Evolutionary conservation across 179 eudicot genomes (phyloP), one percentile per base, ranked within the genome.

Genomic region (Corrigiola litoralis): DNA sequence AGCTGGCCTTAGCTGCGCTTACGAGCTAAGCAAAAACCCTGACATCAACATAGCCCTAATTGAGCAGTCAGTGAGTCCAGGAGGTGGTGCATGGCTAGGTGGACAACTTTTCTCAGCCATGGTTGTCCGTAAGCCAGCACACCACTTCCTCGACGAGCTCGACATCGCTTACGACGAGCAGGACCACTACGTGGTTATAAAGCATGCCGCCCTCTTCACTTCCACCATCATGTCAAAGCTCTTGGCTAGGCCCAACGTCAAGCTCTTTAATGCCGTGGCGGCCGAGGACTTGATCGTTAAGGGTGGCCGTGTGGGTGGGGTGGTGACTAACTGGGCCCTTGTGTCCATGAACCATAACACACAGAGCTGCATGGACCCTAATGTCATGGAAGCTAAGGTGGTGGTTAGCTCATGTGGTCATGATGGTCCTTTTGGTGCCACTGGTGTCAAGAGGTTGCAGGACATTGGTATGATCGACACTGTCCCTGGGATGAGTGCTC

Each of bases 341-440:
- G 97, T 91, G 16, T 84, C 96, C 0, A 86, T 86, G 96, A 91
- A 91, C 84, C 97, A 91, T 40, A 80, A 91, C 72, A 91, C 97
- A 60, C 97, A 91, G 57, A 86, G 94, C 0, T 91, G 97, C 44
- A 91, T 91, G 97, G 97, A 91, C 81, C 97, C 97, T 0, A 91
- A 91, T 56, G 96, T 88, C 47, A 91, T 91, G 94, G 97, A 91
- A 80, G 77, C 97, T 0, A 91, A 86, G 69, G 78, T 91, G 4
- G 97, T 91, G 63, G 97, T 91, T 32, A 91, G 97, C 70, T 88
- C 96, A 0, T 91, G 97, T 44, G 97, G 97, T 0, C 97, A 91
- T 46, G 97, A 91, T 42, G 97, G 97, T 0, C 97, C 97, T 0
- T 88, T 91, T 61, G 97, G 97, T 2, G 97, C 97, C 8, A 91